These are phyloP conservation scores for Dictyostelium purpureum DNA, from an alignment of 78 protist genomes.

Conservation along the genomic window DNA sequence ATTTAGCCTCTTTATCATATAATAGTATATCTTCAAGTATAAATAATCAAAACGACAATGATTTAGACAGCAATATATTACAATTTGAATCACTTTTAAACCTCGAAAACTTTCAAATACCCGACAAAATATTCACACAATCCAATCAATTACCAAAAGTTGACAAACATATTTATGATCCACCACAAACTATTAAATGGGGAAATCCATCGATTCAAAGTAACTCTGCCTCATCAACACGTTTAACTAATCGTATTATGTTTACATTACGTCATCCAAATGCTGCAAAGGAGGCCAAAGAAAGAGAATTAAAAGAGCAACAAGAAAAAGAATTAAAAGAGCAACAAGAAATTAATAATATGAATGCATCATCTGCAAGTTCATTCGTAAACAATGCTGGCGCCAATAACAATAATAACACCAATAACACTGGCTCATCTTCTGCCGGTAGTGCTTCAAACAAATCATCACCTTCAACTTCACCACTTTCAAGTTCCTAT, in stretches of 20 bases:
- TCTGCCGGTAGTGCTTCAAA: constrained; percentile 13
- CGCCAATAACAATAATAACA: neutral
- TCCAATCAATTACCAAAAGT: constrained; percentile 9
- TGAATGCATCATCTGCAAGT: neutral
- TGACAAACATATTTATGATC: constrained; percentile 64
- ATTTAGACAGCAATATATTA: neutral
- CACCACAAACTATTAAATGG: constrained; percentile 62
- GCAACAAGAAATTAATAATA: constrained; percentile 7
- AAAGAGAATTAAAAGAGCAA: too few species aligned
- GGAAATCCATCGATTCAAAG: constrained; percentile 9
- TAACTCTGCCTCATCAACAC: neutral
- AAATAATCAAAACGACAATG: neutral
- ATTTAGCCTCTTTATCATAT: neutral
- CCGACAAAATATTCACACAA: constrained; percentile 11
- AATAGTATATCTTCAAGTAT: neutral
- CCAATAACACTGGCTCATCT: neutral
- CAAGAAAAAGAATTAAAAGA: neutral
- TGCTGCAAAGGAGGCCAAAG: neutral
- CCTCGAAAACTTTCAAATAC: neutral
- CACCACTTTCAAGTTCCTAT: constrained; percentile 7
- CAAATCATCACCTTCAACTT: constrained; percentile 8
- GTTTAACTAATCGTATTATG: constrained; percentile 73
- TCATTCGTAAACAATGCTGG: neutral
- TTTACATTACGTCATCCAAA: constrained; percentile 73
- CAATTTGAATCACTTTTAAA: constrained; percentile 11